Base-by-base conservation (phyloP, 768 basidiomycete genomes). In the Mycena kentingensis region DNA sequence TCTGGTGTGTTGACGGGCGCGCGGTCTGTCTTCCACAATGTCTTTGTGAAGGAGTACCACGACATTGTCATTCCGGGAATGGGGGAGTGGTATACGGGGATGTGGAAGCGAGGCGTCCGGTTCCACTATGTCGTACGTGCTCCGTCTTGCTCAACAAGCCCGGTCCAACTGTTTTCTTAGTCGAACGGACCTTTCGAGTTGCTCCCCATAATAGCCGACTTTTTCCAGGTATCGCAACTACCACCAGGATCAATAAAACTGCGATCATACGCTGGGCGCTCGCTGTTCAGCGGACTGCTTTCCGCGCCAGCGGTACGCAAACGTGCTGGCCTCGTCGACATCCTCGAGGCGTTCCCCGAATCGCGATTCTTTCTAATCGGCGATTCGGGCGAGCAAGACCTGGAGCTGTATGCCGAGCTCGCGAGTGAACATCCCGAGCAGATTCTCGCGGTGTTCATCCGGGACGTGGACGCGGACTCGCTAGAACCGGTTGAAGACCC, bases 331-430 rank as follows among this genome's bases (percentile, higher is more conserved):
- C 82, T 98, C 7, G 65, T 86, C n/a, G 90, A 94, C 32, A 75
- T 92, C 19, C 72, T 95, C 12, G 79, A 87, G 32, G 73, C 82
- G 2, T 95, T 95, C 66, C 83, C 83, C 0, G 74, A 83, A 34
- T 83, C 89, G 1, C 74, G 70, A 32, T 97, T 98, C 70, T 69
- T 98, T 63, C 80, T 95, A 43, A 76, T 98, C 34, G 96, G 96
- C 6, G 96, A 98, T 67, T 84, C 87, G 0, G 96, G 95, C 28
- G 96, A 98, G 65, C 95, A 97, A 60, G 96, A 98, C 69, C 71
- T 98, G 37, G 94, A 98, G 67, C 76, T 98, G 2, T 98, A 98
- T 66, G 76, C 86, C 13, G 75, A 83, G 80, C 65, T 96, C 16
- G 93, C 96, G 1, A 67, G 72, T 16, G 85, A 90, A 50, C 75